Percentiles rank a stretch among this genome's conserved stretches.
phyloP scores from a whole-genome alignment of 169 alveolate genomes.

The Eimeria falciformis region DNA sequence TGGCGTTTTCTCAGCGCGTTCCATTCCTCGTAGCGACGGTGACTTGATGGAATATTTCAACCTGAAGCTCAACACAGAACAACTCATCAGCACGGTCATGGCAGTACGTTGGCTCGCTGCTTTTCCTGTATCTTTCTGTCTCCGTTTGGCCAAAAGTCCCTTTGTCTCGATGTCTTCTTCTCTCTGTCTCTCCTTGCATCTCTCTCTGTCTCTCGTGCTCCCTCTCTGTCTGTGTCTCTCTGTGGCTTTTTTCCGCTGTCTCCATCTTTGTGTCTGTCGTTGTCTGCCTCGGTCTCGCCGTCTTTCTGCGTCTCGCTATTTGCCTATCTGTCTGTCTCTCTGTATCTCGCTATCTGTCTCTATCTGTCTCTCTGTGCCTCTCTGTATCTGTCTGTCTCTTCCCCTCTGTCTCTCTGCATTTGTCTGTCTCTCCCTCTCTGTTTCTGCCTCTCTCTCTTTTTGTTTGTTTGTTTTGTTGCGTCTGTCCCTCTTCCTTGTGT shows the following conservation, averaged over 20 bases:
- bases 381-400: neutral
- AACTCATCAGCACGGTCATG: slow-evolving; percentile 22
- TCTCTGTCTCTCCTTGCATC: too few relatives aligned
- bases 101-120: neutral
- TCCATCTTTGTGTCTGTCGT: neutral
- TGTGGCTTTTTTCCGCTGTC: neutral
- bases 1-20: slow-evolving; percentile 8
- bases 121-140: neutral
- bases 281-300: neutral
- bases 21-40: slow-evolving; percentile 69
- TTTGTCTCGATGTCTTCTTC: neutral
- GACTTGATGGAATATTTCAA: slow-evolving; percentile 70
- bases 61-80: slow-evolving; percentile 46
- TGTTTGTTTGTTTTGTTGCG: neutral
- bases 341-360: neutral
- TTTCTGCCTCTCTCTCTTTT: neutral
- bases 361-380: slow-evolving; percentile 8
- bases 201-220: neutral
- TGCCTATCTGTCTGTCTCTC: neutral
- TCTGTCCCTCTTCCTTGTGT: neutral
- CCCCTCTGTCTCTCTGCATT: neutral
- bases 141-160: too few relatives aligned
- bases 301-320: too few relatives aligned
- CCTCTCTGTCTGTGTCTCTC: neutral
- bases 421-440: neutral